Base-by-base conservation (phyloP, 2,329 filamentous ascomycete species). In the Cryphonectria carpinicola region DNA sequence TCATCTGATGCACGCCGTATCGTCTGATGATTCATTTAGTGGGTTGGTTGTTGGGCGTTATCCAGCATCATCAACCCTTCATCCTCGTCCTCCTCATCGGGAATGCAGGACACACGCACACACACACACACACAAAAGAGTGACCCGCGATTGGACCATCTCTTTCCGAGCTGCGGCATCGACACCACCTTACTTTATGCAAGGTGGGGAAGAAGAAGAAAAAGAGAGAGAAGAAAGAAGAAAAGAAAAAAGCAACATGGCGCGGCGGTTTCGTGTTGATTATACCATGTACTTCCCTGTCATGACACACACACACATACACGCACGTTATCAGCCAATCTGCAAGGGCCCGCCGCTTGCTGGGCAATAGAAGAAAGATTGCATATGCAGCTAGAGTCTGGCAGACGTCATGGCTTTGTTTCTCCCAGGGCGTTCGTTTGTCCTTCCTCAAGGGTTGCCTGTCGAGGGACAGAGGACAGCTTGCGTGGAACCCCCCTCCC, bases 321-420 rank as follows among this genome's bases (percentile, higher is more conserved):
- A 19, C 43, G 8, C 14, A 32, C 28, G 19, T 35, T 32, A 60
- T 60, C 56, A 60, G 28, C 25, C 13, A 43, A 43, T 4, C 28
- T 60, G 28, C 28, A 35, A 19, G 58, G 46, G 46, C 5, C 19
- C 46, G 19, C 22, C 1, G 7, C n/a, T 10, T 10, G 46, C 46
- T 49, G 46, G 46, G 4, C 46, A n/a, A 28, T 2, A 28, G 2
- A 28, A 28, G 28, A 39, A 11, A 39, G 22, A n/a, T 17, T 28
- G 13, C 5, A 32, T 7, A 28, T 58, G 54, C 54, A 58, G 25
- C 19, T 61, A 61, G 58, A 61, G 58, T 61, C 61, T 52, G 62
- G 62, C 62, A 60, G 62, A 25, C 28, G 62, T 69, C 54, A 54
- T 69, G 62, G 41, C 41, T 66, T 56, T 28, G 1, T 39, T 39